Conservation (phyloP, 768 basidiomycete species). For the Psilocybe sp. region DNA sequence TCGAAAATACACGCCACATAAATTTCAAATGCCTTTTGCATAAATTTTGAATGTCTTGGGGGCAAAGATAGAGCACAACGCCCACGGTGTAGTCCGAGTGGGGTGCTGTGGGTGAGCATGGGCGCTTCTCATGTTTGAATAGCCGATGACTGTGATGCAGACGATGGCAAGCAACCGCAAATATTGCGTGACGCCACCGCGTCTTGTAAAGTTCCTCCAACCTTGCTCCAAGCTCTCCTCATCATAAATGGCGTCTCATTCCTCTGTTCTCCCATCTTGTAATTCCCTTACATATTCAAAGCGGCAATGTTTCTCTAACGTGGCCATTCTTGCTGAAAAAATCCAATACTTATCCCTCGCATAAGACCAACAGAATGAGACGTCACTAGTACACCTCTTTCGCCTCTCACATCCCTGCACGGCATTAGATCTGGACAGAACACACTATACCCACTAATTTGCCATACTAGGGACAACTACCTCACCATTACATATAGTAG, state of each 20-base stretch:
- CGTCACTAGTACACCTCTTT: conserved; percentile 30
- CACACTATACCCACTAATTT: no score
- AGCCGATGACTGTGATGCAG: not conserved
- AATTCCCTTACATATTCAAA: not conserved
- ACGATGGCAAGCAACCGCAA: conserved; percentile 14
- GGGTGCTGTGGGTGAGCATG: no score
- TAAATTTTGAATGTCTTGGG: no score
- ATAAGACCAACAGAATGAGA: conserved; percentile 1
- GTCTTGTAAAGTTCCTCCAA: no score
- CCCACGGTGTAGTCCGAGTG: conserved; percentile 22
- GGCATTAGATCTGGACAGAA: no score
- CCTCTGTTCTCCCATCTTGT: conserved; percentile 21
- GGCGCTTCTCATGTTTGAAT: no score
- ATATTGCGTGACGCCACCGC: conserved; percentile 18
- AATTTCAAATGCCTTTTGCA: no score
- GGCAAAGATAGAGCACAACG: no score
- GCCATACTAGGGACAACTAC: no score
- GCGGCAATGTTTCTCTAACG: not conserved
- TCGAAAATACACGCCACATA: no score
- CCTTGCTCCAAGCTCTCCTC: not conserved
- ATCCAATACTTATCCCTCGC: conserved; percentile 15
- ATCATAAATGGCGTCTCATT: conserved; percentile 14
- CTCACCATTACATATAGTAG: no score
- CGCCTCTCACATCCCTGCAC: conserved; percentile 87
- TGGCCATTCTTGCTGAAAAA: conserved; percentile 7